Percentiles rank a stretch among this genome's conserved stretches.
Evolutionary conservation across 1,284 basidiomycete species (phyloP).

Genomic region (Ceratobasidium sp.): DNA sequence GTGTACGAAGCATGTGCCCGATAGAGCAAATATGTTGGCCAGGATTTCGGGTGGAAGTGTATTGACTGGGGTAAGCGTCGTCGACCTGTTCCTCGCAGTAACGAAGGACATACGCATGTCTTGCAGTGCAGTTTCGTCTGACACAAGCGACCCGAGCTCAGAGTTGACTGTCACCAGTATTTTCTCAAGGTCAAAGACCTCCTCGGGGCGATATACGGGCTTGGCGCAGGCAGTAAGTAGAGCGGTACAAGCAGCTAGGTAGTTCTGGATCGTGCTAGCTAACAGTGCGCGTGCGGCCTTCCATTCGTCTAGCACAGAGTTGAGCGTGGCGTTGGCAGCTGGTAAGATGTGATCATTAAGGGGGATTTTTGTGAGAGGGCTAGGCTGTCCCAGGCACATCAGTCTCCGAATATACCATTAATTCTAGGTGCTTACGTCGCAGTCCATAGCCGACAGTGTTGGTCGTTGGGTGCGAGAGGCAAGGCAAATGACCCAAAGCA

Average conservation of each 20-base stretch:
- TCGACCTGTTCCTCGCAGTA: not conserved
- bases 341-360: too few relatives aligned
- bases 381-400: too few relatives aligned
- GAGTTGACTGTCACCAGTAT: not conserved
- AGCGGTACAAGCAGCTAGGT: not conserved
- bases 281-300: too few relatives aligned
- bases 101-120: not conserved
- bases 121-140: not conserved
- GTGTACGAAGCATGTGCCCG: not conserved
- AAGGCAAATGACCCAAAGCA: too few relatives aligned
- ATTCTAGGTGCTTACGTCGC: too few relatives aligned
- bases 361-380: too few relatives aligned
- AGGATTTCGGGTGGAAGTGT: conserved; percentile 10
- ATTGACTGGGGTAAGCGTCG: not conserved
- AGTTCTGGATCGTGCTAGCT: not conserved
- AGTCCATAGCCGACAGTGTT: too few relatives aligned
- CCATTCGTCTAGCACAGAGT: too few relatives aligned
- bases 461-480: too few relatives aligned
- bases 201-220: too few relatives aligned
- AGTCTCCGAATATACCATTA: too few relatives aligned
- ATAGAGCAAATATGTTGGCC: not conserved
- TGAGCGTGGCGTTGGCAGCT: too few relatives aligned
- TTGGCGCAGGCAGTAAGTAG: not conserved
- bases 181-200: not conserved
- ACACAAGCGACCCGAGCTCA: not conserved